Percentiles rank a stretch among this genome's conserved stretches.
Evolutionary conservation across 495 filamentous ascomycete species (phyloP).

Genomic region (Penicillium diatomitis): DNA sequence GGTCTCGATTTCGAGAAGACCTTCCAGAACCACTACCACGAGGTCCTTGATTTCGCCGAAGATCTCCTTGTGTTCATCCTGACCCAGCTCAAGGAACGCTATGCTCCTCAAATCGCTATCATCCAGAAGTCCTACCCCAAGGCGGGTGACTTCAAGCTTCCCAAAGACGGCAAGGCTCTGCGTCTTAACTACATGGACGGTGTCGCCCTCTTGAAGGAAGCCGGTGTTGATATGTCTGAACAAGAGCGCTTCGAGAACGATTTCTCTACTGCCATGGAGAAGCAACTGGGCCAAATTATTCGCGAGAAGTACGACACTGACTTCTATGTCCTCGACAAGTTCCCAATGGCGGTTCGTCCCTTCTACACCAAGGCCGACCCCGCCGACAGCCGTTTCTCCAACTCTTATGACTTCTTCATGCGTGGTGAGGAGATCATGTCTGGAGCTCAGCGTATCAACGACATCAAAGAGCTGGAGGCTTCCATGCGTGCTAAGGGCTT

Average conservation of each 20-base stretch:
- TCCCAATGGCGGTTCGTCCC: slow-evolving; percentile 73
- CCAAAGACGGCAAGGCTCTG: slow-evolving; percentile 62
- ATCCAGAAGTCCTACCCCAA: slow-evolving; percentile 52
- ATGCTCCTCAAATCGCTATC: slow-evolving; percentile 56
- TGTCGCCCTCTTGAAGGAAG: slow-evolving; percentile 70
- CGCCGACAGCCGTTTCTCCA: slow-evolving; percentile 56
- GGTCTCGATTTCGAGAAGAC: slow-evolving; percentile 98
- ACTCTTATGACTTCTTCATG: slow-evolving; percentile 93
- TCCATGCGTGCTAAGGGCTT: slow-evolving; percentile 65
- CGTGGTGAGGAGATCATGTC: slow-evolving; percentile 84
- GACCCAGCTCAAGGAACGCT: slow-evolving; percentile 59
- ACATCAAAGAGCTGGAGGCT: slow-evolving; percentile 56
- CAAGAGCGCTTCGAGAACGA: slow-evolving; percentile 69
- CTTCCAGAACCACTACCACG: slow-evolving; percentile 79
- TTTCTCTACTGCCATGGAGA: slow-evolving; percentile 69
- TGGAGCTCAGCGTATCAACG: slow-evolving; percentile 79
- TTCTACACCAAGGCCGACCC: slow-evolving; percentile 85
- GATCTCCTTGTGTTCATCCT: slow-evolving; percentile 84
- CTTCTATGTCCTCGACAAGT: slow-evolving; percentile 90
- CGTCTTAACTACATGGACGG: slow-evolving; percentile 81
- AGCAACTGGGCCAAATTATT: slow-evolving; percentile 78
- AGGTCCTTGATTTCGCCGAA: slow-evolving; percentile 74
- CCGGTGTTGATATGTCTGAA: slow-evolving; percentile 63
- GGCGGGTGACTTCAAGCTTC: slow-evolving; percentile 48
- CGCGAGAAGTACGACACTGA: slow-evolving; percentile 78